These are phyloP conservation scores for Ceratorhiza oryzae-sativae DNA, from an alignment of 1,284 basidiomycete genomes.

Conservation along the genomic window DNA sequence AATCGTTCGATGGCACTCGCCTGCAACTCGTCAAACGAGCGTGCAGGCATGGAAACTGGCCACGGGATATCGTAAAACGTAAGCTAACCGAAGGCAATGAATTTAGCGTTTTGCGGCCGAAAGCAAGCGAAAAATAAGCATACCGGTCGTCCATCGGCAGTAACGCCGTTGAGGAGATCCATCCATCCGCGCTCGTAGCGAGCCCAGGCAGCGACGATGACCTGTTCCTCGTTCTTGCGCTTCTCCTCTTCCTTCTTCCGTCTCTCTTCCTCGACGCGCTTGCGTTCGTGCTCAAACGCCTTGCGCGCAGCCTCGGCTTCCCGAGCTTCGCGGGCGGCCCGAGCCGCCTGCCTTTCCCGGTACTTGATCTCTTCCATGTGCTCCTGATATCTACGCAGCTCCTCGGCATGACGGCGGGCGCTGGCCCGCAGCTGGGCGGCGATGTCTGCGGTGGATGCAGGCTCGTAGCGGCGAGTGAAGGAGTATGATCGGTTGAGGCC, in stretches of 20 bases:
- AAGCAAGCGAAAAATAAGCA: neutral
- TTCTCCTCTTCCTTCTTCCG: constrained; percentile 15
- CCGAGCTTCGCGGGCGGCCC: constrained; percentile 27
- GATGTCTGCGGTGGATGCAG: constrained; percentile 6
- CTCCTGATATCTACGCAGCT: constrained; percentile 29
- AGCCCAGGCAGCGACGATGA: constrained; percentile 41
- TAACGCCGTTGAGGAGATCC: constrained; percentile 34
- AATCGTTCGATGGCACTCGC: constrained; percentile 58
- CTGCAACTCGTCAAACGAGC: constrained; percentile 36
- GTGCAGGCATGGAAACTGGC: constrained; percentile 54
- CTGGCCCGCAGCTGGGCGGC: neutral
- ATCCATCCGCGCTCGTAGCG: constrained; percentile 42
- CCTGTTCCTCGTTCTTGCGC: constrained; percentile 32
- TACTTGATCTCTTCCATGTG: constrained; percentile 39
- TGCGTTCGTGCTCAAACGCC: constrained; percentile 35
- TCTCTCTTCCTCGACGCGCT: constrained; percentile 23
- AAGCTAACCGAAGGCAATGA: neutral
- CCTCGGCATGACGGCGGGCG: constrained; percentile 30
- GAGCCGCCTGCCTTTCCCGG: constrained; percentile 29
- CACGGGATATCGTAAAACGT: constrained; percentile 65
- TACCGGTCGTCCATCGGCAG: constrained; percentile 28
- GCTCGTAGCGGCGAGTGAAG: constrained; percentile 11
- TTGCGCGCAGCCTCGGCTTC: constrained; percentile 31
- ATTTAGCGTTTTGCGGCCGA: neutral
- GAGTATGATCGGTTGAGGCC: neutral